These are phyloP conservation scores for Phanerochaete sordida DNA, from an alignment of 768 basidiomycete genomes.

Conservation along the genomic window DNA sequence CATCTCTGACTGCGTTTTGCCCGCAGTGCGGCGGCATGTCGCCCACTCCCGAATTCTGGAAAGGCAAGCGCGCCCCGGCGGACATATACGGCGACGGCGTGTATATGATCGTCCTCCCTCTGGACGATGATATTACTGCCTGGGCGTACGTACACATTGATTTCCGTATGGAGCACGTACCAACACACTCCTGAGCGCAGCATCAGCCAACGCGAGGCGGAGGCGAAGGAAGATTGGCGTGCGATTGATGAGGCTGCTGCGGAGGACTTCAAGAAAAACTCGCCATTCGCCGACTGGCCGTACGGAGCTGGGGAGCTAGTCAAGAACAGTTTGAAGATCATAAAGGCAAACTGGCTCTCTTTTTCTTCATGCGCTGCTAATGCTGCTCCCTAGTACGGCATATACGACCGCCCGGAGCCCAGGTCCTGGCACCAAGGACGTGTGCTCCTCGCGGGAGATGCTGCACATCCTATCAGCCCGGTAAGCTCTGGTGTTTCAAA, in stretches of 20 bases:
- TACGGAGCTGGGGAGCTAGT: constrained; percentile 26
- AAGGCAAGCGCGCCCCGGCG: constrained; percentile 19
- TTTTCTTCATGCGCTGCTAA: too few relatives aligned
- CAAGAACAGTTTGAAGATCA: constrained; percentile 19
- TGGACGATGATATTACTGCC: constrained; percentile 23
- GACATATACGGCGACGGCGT: constrained; percentile 34
- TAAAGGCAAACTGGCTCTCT: constrained; percentile 32
- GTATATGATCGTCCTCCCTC: constrained; percentile 35
- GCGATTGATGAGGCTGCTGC: constrained; percentile 23
- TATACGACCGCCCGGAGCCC: constrained; percentile 44
- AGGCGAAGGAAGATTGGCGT: constrained; percentile 39
- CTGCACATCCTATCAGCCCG: constrained; percentile 45
- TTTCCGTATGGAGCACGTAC: background rate
- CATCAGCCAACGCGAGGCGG: constrained; percentile 31
- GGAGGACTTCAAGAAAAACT: constrained; percentile 18
- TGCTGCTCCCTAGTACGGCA: constrained; percentile 30
- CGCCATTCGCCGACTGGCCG: constrained; percentile 22
- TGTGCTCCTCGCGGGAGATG: constrained; percentile 41
- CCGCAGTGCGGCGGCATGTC: background rate
- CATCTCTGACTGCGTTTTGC: too few relatives aligned
- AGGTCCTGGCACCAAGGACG: constrained; percentile 39
- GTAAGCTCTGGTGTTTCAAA: constrained; percentile 25
- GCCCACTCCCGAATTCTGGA: background rate
- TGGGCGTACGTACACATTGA: background rate
- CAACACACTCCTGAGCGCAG: constrained; percentile 22